phyloP scores from a whole-genome alignment of 2,329 filamentous ascomycete species.

The Phialocephala sp. region DNA sequence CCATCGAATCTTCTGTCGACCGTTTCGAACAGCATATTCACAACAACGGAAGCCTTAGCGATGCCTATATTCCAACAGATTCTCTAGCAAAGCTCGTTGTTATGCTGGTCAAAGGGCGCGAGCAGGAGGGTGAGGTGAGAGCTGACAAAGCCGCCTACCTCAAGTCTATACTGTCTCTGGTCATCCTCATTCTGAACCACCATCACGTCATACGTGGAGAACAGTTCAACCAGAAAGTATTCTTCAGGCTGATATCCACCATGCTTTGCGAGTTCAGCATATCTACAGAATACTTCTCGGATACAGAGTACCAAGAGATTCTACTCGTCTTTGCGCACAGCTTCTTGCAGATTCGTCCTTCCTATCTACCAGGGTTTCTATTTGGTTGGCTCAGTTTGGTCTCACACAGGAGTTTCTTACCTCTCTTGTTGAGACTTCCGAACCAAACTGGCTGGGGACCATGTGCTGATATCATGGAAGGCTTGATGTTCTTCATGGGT shows the following conservation, averaged over 20 bases:
- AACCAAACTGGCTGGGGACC: conserved; percentile 75
- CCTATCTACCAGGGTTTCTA: conserved; percentile 78
- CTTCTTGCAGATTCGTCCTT: conserved; percentile 76
- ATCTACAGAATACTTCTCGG: conserved; percentile 61
- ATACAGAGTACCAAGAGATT: conserved; percentile 70
- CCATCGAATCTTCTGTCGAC: conserved; percentile 79
- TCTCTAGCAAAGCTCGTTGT: conserved; percentile 82
- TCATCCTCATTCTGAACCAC: conserved; percentile 81
- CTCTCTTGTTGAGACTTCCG: conserved; percentile 72
- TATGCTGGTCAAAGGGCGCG: conserved; percentile 74
- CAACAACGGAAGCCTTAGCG: conserved; percentile 61
- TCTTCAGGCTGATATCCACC: conserved; percentile 87
- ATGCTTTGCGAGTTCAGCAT: conserved; percentile 76
- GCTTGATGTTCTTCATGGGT: conserved; percentile 75
- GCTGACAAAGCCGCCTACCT: conserved; percentile 73
- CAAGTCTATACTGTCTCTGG: conserved; percentile 77
- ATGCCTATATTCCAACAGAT: conserved; percentile 71
- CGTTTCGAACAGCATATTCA: conserved; percentile 75
- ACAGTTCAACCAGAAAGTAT: conserved; percentile 84
- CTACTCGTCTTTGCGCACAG: conserved; percentile 73
- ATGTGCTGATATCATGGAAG: conserved; percentile 75
- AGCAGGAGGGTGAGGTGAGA: conserved; percentile 62
- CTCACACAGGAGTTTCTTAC: conserved; percentile 84
- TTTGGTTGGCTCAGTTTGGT: conserved; percentile 86
- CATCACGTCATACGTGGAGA: conserved; percentile 84